A percentile compares a stretch with the other conserved stretches of the same genome.
phyloP scores from a whole-genome alignment of 306 rosid genomes.

The Clitoria ternatea region DNA sequence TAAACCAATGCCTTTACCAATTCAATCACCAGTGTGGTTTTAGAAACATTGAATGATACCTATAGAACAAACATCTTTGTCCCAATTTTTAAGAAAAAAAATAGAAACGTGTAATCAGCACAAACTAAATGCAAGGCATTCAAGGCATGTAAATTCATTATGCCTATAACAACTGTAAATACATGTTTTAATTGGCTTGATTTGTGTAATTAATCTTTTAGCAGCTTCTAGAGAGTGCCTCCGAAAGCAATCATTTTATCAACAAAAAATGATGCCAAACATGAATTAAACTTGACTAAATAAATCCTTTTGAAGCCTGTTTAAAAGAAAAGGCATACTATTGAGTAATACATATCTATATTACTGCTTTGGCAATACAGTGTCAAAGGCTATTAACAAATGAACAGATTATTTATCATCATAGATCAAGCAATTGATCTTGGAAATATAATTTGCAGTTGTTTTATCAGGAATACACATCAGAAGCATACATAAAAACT shows the following conservation, averaged over 20 bases:
- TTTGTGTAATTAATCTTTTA: neutral
- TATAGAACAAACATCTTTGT: neutral
- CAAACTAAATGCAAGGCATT: neutral
- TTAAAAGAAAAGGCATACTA: neutral
- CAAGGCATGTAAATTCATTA: neutral
- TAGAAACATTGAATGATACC: too few species aligned
- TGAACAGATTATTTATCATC: neutral
- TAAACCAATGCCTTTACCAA: too few species aligned
- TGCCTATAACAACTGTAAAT: slow-evolving; percentile 1
- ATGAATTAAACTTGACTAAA: neutral
- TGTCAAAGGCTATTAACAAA: slow-evolving; percentile 1
- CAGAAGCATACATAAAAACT: slow-evolving; percentile 37
- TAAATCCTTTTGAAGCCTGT: neutral
- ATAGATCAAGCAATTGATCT: neutral
- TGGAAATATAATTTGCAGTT: slow-evolving; percentile 6
- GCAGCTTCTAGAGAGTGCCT: neutral
- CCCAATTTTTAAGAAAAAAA: neutral
- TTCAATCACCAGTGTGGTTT: too few species aligned
- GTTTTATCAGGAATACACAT: slow-evolving; percentile 1
- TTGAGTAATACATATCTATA: neutral
- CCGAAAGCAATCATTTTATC: neutral
- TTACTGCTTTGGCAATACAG: neutral
- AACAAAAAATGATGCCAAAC: neutral
- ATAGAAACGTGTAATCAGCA: neutral
- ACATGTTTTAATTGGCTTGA: neutral